A percentile compares a stretch with the other conserved stretches of the same genome.
Evolutionary conservation across 352 stramenopile genomes (phyloP).

Genomic region (Phytophthora uliginosa): DNA sequence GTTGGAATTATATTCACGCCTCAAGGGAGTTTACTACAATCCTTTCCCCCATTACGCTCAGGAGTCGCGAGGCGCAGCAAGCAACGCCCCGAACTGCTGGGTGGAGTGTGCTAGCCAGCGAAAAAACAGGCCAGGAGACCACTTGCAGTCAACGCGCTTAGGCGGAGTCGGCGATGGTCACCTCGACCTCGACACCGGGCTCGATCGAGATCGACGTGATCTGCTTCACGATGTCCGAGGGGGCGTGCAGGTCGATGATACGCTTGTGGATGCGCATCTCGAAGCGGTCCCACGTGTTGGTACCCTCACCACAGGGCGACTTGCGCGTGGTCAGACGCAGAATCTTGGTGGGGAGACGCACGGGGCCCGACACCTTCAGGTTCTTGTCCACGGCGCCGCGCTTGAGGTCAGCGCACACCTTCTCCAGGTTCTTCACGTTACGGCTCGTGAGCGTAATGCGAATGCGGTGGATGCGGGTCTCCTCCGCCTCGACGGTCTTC

Average conservation of each 20-base stretch:
- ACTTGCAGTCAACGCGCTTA: constrained; percentile 49
- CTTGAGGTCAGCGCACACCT: constrained; percentile 99
- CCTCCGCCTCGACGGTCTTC: constrained; percentile 88
- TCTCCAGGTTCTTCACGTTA: constrained; percentile 99
- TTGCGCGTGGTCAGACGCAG: constrained; percentile 99
- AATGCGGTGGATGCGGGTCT: constrained; percentile 96
- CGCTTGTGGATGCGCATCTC: constrained; percentile 99
- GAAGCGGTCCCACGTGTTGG: constrained; percentile 99
- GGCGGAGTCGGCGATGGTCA: constrained; percentile 96
- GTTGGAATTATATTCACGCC: constrained; percentile 47
- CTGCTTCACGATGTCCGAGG: constrained; percentile 99
- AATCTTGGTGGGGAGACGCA: constrained; percentile 99
- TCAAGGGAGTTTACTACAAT: constrained; percentile 31
- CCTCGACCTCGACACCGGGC: constrained; percentile 99
- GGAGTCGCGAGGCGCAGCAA: constrained; percentile 20
- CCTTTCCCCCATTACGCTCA: constrained; percentile 37
- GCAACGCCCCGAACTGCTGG: constrained; percentile 10
- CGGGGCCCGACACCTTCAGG: constrained; percentile 98
- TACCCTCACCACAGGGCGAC: constrained; percentile 98
- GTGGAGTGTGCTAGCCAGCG: constrained; percentile 13
- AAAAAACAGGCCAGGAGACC: constrained; percentile 7
- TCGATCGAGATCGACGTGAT: constrained; percentile 99
- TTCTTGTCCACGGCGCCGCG: constrained; percentile 98
- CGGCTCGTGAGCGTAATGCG: constrained; percentile 99
- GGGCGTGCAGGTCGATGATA: constrained; percentile 99